These are phyloP conservation scores for Plectosphaerella plurivora DNA, from an alignment of 2,329 filamentous ascomycete species.

Conservation along the genomic window DNA sequence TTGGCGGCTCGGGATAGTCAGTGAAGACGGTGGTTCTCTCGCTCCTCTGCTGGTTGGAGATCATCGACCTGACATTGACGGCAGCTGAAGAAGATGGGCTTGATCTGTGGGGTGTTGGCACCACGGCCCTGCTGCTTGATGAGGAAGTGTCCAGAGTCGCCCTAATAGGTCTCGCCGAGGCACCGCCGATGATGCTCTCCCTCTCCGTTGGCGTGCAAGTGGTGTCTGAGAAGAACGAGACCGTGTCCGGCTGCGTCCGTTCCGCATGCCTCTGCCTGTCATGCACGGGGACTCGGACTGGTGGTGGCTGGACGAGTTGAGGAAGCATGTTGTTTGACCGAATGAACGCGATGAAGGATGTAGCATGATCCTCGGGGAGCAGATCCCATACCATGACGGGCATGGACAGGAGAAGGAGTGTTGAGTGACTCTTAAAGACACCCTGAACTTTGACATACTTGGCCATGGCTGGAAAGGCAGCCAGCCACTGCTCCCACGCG, in stretches of 20 bases:
- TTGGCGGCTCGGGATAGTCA: conserved; percentile 35
- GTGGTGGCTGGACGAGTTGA: not conserved
- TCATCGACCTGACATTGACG: conserved; percentile 32
- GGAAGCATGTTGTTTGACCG: conserved; percentile 48
- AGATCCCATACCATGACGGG: conserved; percentile 58
- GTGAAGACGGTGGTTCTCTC: conserved; percentile 33
- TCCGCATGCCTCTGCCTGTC: not conserved
- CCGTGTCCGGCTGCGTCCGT: not conserved
- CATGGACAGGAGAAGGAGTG: conserved; percentile 51
- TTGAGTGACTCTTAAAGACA: conserved; percentile 58
- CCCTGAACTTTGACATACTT: conserved; percentile 59
- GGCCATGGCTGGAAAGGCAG: conserved; percentile 50
- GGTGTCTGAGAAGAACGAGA: not conserved
- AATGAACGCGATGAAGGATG: conserved; percentile 43
- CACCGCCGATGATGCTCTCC: not conserved
- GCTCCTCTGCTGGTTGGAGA: conserved; percentile 40
- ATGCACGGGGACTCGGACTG: not conserved
- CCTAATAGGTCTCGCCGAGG: not conserved
- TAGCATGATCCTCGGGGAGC: conserved; percentile 52
- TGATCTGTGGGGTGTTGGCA: no score
- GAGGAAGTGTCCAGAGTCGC: not conserved
- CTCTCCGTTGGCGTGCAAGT: not conserved
- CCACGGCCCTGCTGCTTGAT: not conserved
- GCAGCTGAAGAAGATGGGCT: conserved; percentile 2
- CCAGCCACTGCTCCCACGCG: conserved; percentile 55